phyloP scores from a whole-genome alignment of 2,329 filamentous ascomycete species.

The Graphilbum fragrans region DNA sequence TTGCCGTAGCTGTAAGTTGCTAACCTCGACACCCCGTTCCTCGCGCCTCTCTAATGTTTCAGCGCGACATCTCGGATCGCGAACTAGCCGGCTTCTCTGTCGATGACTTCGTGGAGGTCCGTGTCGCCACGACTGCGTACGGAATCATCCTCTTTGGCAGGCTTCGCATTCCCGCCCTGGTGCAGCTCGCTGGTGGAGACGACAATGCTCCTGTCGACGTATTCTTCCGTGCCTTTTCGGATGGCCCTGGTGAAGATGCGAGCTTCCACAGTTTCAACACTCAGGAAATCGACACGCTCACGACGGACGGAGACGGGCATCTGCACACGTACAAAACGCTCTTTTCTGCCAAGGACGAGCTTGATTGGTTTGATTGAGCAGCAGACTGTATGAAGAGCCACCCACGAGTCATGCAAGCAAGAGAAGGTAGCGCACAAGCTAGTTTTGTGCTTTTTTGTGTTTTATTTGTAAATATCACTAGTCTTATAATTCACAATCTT shows the following conservation, averaged over 20 bases:
- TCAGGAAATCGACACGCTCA: conserved; percentile 25
- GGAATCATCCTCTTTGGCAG: conserved; percentile 37
- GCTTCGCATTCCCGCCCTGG: conserved; percentile 29
- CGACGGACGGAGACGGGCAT: conserved; percentile 20
- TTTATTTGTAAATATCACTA: too few species aligned
- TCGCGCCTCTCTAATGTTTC: background rate
- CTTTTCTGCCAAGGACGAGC: conserved; percentile 32
- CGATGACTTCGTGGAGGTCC: conserved; percentile 29
- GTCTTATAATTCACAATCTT: too few species aligned
- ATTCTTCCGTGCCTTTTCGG: conserved; percentile 34
- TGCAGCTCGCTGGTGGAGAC: conserved; percentile 12
- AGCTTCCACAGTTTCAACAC: conserved; percentile 35
- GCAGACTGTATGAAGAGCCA: too few species aligned
- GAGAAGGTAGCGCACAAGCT: too few species aligned
- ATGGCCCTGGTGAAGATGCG: conserved; percentile 25
- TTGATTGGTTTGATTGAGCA: conserved; percentile 47
- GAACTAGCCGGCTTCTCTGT: conserved; percentile 23
- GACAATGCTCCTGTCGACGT: conserved; percentile 22
- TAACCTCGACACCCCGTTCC: background rate
- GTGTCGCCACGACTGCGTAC: conserved; percentile 32
- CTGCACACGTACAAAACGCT: conserved; percentile 32
- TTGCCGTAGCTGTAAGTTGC: conserved; percentile 28
- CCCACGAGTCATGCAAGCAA: too few species aligned
- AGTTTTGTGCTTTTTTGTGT: too few species aligned
- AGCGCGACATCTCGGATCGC: conserved; percentile 21